Conservation (phyloP, 108 stramenopile genomes). For the Discostella stelligeroides region DNA sequence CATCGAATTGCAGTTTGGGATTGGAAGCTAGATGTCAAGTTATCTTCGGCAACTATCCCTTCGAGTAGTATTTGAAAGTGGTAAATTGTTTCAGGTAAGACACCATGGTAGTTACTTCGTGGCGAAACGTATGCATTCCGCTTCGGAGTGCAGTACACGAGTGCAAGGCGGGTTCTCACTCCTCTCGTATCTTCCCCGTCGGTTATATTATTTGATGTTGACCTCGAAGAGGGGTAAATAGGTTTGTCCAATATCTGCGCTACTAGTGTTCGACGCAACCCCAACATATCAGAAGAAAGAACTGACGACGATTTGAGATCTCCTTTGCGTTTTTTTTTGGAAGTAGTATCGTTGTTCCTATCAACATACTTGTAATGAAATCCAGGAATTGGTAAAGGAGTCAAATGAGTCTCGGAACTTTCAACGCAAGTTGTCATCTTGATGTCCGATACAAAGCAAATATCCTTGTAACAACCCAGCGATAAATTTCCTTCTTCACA, state of each 20-base stretch:
- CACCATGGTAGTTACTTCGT: slow-evolving; percentile 26
- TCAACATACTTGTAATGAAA: slow-evolving; percentile 45
- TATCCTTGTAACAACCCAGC: slow-evolving; percentile 28
- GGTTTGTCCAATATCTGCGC: slow-evolving; percentile 45
- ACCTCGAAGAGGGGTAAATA: slow-evolving; percentile 7
- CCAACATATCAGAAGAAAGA: slow-evolving; percentile 36
- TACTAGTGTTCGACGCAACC: slow-evolving; percentile 25
- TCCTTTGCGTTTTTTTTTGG: slow-evolving; percentile 1
- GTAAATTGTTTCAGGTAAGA: slow-evolving; percentile 46
- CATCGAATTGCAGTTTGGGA: slow-evolving; percentile 41
- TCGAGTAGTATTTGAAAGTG: slow-evolving; percentile 49
- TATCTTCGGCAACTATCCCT: slow-evolving; percentile 32
- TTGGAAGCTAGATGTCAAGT: slow-evolving; percentile 38
- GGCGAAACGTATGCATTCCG: slow-evolving; percentile 38
- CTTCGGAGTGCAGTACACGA: slow-evolving; percentile 46
- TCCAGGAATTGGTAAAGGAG: slow-evolving; percentile 46
- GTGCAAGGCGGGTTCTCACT: slow-evolving; percentile 25
- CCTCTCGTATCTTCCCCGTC: slow-evolving; percentile 3
- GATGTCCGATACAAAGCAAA: slow-evolving; percentile 44
- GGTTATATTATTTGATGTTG: not conserved
- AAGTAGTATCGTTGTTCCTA: slow-evolving; percentile 5
- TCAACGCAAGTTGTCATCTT: slow-evolving; percentile 18
- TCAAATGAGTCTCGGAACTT: slow-evolving; percentile 22
- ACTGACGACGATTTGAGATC: slow-evolving; percentile 26
- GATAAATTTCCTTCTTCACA: not conserved